Conservation (phyloP, 1,139 yeast genomes). For the Kodamaea plutei region DNA sequence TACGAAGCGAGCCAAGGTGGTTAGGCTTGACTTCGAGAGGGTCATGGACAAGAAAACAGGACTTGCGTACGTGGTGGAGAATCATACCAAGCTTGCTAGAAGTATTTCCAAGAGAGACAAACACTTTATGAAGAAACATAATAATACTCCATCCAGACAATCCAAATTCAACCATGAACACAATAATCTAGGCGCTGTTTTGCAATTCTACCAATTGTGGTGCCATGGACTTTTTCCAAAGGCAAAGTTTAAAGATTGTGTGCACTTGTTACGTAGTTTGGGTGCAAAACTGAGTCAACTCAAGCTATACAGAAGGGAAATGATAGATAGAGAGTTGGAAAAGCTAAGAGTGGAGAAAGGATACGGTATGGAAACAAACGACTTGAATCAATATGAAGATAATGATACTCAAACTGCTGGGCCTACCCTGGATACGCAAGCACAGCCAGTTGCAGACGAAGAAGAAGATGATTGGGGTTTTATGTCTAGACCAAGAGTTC, state of each 20-base stretch:
- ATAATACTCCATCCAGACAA: constrained; percentile 12
- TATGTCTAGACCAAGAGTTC: constrained; percentile 18
- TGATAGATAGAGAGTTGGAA: constrained; percentile 32
- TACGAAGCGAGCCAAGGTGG: constrained; percentile 28
- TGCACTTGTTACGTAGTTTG: constrained; percentile 30
- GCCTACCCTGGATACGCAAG: too few relatives aligned
- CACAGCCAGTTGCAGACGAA: constrained; percentile 8
- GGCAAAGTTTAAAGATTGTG: constrained; percentile 67
- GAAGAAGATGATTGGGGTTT: constrained; percentile 35
- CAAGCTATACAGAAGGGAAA: constrained; percentile 33
- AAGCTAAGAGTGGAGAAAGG: constrained; percentile 34
- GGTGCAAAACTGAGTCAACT: constrained; percentile 32
- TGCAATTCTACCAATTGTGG: constrained; percentile 78
- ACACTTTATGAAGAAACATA: constrained; percentile 16
- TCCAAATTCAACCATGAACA: constrained; percentile 37
- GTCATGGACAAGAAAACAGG: constrained; percentile 45
- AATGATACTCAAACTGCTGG: too few relatives aligned
- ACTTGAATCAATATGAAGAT: too few relatives aligned
- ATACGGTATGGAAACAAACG: background rate
- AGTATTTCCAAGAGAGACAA: constrained; percentile 28
- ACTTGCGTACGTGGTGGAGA: constrained; percentile 40
- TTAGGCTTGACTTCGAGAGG: constrained; percentile 48
- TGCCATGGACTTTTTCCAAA: constrained; percentile 78
- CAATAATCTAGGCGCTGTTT: constrained; percentile 40
- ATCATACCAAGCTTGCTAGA: constrained; percentile 31